Evolutionary conservation across 176 grass and related monocot species (phyloP), one percentile per base, ranked within the genome.

Genomic region (Juncus inflexus): DNA sequence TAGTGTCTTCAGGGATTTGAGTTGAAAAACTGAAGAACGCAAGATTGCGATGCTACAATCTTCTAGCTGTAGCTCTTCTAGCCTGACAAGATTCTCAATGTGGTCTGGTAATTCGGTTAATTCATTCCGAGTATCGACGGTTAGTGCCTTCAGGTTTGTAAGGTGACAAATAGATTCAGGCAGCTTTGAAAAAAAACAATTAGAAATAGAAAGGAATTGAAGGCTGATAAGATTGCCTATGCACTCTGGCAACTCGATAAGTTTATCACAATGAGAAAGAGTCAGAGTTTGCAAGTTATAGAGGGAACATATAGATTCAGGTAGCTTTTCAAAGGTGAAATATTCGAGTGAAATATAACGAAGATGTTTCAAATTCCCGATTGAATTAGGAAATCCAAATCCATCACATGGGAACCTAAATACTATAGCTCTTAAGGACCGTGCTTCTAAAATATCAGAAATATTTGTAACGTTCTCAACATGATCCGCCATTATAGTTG

Each of bases 181-280:
- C 6, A 62, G 37, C 60, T 5, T 36, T 12, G 3, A 4, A 47
- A 47, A 6, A 0, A 6, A 15, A 6, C 12, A 37, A 6, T 9
- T 9, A 0, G 7, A 16, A 9, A 73, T 12, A 43, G 51, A 4
- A 63, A 75, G 40, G 11, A 62, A 61, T 39, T 15, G 58, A 4
- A 75, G 45, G 15, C 39, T 51, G 9, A 54, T n/a, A 53, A 75
- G 72, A 3, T 58, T 67, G 2, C 50, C 62, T 1, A 67, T 77
- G 8, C 14, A 28, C 49, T 77, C n/a, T 4, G 62, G 62, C 37
- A 77, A 67, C 6, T 77, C 3, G 8, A 2, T 12, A 35, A 68
- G 52, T 28, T 28, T 28, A 28, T 28, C 0, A 28, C 19, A 28
- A 6, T 3, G 1, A 13, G 10, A 16, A 12, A 67, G 50, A 67